A percentile compares a stretch with the other conserved stretches of the same genome.
Conservation (phyloP, 2,329 filamentous ascomycete species). For the Lachnellula willkommii region DNA sequence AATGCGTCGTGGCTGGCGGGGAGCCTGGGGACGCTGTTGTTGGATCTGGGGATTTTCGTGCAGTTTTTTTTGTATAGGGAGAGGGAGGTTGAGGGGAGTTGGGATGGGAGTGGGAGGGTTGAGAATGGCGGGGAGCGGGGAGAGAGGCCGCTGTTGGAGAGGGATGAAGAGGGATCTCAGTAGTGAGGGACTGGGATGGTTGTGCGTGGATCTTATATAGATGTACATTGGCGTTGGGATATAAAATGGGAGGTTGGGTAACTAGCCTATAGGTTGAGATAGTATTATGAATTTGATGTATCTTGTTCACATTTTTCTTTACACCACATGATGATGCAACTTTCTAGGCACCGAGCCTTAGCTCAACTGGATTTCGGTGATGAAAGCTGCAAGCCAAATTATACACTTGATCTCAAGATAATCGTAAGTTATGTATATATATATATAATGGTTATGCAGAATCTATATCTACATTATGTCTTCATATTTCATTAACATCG, state of each 20-base stretch:
- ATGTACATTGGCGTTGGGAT: background rate
- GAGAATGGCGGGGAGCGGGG: conserved; percentile 1
- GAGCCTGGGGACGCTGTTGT: conserved; percentile 76
- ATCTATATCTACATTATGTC: background rate
- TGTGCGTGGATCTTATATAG: background rate
- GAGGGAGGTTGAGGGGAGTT: conserved; percentile 6
- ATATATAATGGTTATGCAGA: background rate
- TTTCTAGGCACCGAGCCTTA: too few relatives aligned
- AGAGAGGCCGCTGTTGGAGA: conserved; percentile 19
- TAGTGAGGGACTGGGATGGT: background rate
- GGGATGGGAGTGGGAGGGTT: conserved; percentile 2
- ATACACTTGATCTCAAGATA: too few relatives aligned
- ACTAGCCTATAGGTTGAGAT: too few relatives aligned
- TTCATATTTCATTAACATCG: conserved; percentile 7
- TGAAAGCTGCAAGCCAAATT: too few relatives aligned
- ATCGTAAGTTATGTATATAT: background rate
- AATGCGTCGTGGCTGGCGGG: conserved; percentile 89
- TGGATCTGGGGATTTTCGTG: conserved; percentile 81
- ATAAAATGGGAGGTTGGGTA: background rate
- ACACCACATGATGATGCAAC: too few relatives aligned
- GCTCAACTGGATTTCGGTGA: too few relatives aligned
- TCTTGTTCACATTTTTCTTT: too few relatives aligned
- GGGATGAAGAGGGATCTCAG: conserved; percentile 15
- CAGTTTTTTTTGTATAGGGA: conserved; percentile 84
- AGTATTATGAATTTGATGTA: too few relatives aligned